phyloP scores from a whole-genome alignment of 2,329 filamentous ascomycete species.

The Pseudovirgaria hyperparasitica region DNA sequence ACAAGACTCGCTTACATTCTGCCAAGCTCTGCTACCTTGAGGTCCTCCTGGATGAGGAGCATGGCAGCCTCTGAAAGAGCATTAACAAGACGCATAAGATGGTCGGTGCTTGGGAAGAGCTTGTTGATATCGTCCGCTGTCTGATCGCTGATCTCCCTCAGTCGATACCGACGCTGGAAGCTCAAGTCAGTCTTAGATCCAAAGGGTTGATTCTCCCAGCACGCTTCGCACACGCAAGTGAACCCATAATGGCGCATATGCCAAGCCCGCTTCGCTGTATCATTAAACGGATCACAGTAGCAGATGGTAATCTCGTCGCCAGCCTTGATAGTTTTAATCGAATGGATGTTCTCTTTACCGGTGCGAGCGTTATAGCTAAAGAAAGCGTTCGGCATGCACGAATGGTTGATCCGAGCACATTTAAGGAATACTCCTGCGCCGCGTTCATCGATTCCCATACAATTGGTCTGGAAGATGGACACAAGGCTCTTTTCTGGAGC shows the following conservation, averaged over 20 bases:
- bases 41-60: too few relatives aligned
- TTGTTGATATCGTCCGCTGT: conserved; percentile 8
- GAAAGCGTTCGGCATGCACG: conserved; percentile 26
- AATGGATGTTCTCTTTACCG: conserved; percentile 19
- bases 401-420: conserved; percentile 29
- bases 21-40: too few relatives aligned
- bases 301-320: conserved; percentile 26
- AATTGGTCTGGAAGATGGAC: conserved; percentile 30
- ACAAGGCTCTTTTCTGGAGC: conserved; percentile 10
- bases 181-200: conserved; percentile 13
- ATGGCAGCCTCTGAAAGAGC: too few relatives aligned
- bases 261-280: conserved; percentile 15
- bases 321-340: conserved; percentile 17
- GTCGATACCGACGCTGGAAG: conserved; percentile 15
- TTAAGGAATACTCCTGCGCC: conserved; percentile 23
- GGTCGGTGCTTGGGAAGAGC: too few relatives aligned
- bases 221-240: conserved; percentile 24
- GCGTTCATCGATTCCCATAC: conserved; percentile 19
- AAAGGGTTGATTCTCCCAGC: conserved; percentile 15
- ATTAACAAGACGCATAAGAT: too few relatives aligned
- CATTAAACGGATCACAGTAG: conserved; percentile 23
- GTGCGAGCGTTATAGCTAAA: conserved; percentile 22
- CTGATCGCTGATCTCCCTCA: conserved; percentile 22
- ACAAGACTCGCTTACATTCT: too few relatives aligned
- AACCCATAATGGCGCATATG: conserved; percentile 25